Conservation (phyloP, 2,329 filamentous ascomycete species). For the Aspergillus chevalieri region DNA sequence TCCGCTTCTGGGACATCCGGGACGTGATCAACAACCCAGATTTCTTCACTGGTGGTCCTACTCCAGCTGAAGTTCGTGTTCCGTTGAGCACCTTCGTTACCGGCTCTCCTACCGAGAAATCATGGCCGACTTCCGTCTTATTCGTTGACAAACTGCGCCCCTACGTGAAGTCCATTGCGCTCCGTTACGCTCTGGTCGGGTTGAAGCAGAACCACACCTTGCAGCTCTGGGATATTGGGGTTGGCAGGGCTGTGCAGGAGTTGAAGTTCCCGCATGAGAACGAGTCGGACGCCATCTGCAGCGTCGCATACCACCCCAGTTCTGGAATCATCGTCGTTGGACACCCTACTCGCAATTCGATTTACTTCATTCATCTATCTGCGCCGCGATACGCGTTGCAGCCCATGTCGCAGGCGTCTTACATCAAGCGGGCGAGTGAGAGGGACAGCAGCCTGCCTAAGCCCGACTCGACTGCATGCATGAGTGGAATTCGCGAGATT, state of each 20-base stretch:
- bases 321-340: conserved; percentile 93
- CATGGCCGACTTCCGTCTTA: conserved; percentile 92
- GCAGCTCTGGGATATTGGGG: conserved; percentile 94
- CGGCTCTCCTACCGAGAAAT: conserved; percentile 82
- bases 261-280: conserved; percentile 93
- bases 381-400: conserved; percentile 84
- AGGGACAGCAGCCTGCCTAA: conserved; percentile 69
- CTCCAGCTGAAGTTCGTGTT: conserved; percentile 69
- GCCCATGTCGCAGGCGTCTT: conserved; percentile 78
- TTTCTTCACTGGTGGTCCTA: conserved; percentile 34
- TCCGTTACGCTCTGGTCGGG: conserved; percentile 92
- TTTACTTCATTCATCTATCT: conserved; percentile 94
- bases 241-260: conserved; percentile 93
- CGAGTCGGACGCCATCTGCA: conserved; percentile 96
- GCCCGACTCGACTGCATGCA: conserved; percentile 91
- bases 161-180: conserved; percentile 79
- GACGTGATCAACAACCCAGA: conserved; percentile 56
- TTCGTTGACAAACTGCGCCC: conserved; percentile 94
- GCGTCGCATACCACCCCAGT: conserved; percentile 84
- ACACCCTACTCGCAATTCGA: conserved; percentile 91
- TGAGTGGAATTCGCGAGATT: conserved; percentile 93
- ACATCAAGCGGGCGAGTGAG: conserved; percentile 69
- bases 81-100: conserved; percentile 83
- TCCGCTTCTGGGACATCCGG: conserved; percentile 98
- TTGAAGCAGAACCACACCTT: conserved; percentile 99